Conservation (phyloP, 108 stramenopile genomes). For the Discostella stelligeroides region DNA sequence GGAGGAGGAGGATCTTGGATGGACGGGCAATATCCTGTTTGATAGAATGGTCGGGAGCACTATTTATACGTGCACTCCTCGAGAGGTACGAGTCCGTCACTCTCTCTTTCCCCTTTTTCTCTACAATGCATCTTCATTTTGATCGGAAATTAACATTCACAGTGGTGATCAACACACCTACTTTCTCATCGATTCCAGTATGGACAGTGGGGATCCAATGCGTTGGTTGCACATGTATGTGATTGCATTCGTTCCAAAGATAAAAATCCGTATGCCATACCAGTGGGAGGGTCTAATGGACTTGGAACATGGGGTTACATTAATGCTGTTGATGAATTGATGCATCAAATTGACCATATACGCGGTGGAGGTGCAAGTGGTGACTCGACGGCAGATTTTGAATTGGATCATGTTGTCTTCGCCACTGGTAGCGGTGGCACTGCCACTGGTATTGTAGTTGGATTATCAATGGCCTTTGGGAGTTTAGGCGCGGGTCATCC, state of each 20-base stretch:
- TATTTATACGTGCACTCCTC: conserved; percentile 82
- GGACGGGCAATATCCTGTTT: conserved; percentile 74
- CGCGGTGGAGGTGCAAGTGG: no score
- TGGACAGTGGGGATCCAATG: conserved; percentile 70
- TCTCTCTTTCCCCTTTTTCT: not conserved
- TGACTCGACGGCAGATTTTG: conserved; percentile 25
- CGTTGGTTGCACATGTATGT: conserved; percentile 60
- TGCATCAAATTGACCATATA: conserved; percentile 40
- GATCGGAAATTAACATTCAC: no score
- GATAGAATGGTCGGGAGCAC: conserved; percentile 84
- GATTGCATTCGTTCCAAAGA: conserved; percentile 34
- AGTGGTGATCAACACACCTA: not conserved
- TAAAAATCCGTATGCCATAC: conserved; percentile 74
- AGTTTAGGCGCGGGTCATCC: conserved; percentile 27
- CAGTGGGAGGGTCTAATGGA: conserved; percentile 89
- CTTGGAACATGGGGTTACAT: conserved; percentile 90
- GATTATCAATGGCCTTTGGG: conserved; percentile 61
- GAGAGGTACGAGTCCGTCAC: conserved; percentile 47
- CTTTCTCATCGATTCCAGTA: conserved; percentile 38
- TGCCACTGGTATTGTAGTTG: conserved; percentile 78
- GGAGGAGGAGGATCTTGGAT: conserved; percentile 62
- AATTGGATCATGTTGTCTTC: conserved; percentile 86
- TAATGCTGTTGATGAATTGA: conserved; percentile 76
- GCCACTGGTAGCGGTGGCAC: conserved; percentile 92
- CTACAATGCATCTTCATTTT: no score